These are phyloP conservation scores for Sordariomycetes sp. DNA, from an alignment of 2,329 filamentous ascomycete species.

Conservation along the genomic window DNA sequence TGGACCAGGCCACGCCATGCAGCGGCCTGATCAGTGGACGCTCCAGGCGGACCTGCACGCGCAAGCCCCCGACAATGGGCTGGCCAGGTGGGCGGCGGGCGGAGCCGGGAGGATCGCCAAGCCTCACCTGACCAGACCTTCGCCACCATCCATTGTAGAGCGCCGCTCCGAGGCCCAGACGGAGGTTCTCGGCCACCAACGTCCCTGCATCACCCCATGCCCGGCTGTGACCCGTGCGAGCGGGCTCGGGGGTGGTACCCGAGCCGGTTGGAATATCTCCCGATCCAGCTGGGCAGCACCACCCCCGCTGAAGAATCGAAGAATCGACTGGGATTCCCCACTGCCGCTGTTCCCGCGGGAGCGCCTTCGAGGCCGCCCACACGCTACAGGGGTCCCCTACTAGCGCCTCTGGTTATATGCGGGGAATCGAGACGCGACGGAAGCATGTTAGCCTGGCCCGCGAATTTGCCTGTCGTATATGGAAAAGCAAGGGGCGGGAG, in stretches of 20 bases:
- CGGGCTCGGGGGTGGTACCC: not conserved
- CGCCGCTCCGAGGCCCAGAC: not conserved
- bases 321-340: not conserved
- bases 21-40: conserved; percentile 3
- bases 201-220: not conserved
- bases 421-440: not conserved
- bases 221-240: not conserved
- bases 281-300: not conserved
- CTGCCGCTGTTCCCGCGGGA: not conserved
- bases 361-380: not conserved
- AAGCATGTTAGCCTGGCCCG: not conserved
- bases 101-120: not conserved
- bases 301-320: not conserved
- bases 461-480: not conserved
- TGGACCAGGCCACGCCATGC: not conserved
- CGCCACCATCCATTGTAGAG: not conserved
- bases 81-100: not conserved
- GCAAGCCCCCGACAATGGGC: not conserved
- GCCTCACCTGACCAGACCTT: not conserved
- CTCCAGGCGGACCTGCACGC: not conserved
- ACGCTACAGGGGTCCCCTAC: not conserved
- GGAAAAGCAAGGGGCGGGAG: not conserved
- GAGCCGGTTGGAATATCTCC: not conserved
- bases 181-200: not conserved
- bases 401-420: not conserved